Percentiles rank a stretch among this genome's conserved stretches.
phyloP scores from a whole-genome alignment of 768 basidiomycete genomes.

The Pleurotus salmoneostramineus region DNA sequence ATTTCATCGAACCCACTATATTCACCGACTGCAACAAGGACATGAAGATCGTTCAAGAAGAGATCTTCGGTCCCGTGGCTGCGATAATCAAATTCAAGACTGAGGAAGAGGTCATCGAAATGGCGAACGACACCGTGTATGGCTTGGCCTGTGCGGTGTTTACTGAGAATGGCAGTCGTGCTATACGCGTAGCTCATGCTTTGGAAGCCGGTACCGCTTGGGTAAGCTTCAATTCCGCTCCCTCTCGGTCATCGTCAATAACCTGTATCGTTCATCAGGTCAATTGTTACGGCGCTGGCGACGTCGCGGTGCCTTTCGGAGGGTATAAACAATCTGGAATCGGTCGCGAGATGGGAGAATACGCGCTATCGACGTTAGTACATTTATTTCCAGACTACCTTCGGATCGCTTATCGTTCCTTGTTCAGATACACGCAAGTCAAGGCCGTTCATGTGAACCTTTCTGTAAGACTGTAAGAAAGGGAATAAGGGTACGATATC shows the following conservation, averaged over 20 bases:
- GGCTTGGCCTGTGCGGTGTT: slow-evolving; percentile 18
- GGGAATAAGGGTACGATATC: too few species aligned
- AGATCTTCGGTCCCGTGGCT: slow-evolving; percentile 78
- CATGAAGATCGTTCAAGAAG: slow-evolving; percentile 66
- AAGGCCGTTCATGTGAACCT: slow-evolving; percentile 65
- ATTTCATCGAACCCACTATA: slow-evolving; percentile 67
- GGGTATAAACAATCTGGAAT: slow-evolving; percentile 83
- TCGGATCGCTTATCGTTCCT: not conserved
- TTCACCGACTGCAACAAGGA: slow-evolving; percentile 58
- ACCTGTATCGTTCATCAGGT: slow-evolving; percentile 19
- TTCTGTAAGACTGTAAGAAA: slow-evolving; percentile 11
- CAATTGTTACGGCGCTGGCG: slow-evolving; percentile 31
- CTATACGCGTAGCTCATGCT: slow-evolving; percentile 17
- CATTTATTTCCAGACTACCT: not conserved
- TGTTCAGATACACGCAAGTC: slow-evolving; percentile 47
- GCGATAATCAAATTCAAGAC: slow-evolving; percentile 68
- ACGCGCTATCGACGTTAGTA: slow-evolving; percentile 51
- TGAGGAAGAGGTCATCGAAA: slow-evolving; percentile 31
- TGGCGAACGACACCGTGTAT: slow-evolving; percentile 17
- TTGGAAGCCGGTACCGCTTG: slow-evolving; percentile 41
- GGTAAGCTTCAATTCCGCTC: slow-evolving; percentile 22
- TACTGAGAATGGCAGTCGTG: slow-evolving; percentile 17
- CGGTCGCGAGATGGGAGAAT: slow-evolving; percentile 66
- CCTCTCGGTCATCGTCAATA: not conserved
- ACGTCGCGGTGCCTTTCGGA: slow-evolving; percentile 59